Evolutionary conservation across 1,139 yeast species (phyloP), one percentile per base, ranked within the genome.

Genomic region (Diutina catenulata): DNA sequence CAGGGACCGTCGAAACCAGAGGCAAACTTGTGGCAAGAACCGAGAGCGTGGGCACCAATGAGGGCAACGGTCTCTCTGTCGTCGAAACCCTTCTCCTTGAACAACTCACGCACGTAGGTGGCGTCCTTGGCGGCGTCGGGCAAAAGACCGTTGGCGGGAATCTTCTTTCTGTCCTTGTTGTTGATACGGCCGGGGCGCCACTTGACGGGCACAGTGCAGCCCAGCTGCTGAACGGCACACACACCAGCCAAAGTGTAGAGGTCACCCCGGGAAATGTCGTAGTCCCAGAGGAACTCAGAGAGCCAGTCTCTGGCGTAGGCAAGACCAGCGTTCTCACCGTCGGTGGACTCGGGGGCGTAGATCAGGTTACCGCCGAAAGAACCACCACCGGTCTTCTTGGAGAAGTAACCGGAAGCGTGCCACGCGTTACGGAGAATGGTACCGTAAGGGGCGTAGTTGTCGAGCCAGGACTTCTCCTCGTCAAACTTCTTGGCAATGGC

Each of bases 1-100:
- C 97, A 88, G 38, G 95, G 95, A 38, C 96, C 96, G 44, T 81
- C 93, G 56, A 64, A 88, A 3, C 95, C 96, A 10, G 80, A 70
- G 46, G 68, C 66, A 37, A 62, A 50, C 25, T 65, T 56, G 59
- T 84, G 95, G 53, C 94, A 82, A 49, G 70, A 60, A 44, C 95
- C 95, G 46, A 86, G 68, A 43, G 82, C 76, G 59, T 87, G 95
- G 28, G 95, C 95, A 46, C 96, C 96, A 49, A 83, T 67, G 47
- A 87, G 66, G 32, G 91, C 88, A 40, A 82, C 95, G 46, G 81
- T 80, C 59, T 87, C 95, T 57, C 78, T 74, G 50, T 86, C 95
- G 46, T 68, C 67, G 57, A 86, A 79, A 9, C 87, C 87, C 73
- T 83, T 66, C 60, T 94, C 74, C 41, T 57, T 60, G 41, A 45